These are phyloP conservation scores for Trichoderma gamsii DNA, from an alignment of 495 filamentous ascomycete genomes.

Conservation along the genomic window DNA sequence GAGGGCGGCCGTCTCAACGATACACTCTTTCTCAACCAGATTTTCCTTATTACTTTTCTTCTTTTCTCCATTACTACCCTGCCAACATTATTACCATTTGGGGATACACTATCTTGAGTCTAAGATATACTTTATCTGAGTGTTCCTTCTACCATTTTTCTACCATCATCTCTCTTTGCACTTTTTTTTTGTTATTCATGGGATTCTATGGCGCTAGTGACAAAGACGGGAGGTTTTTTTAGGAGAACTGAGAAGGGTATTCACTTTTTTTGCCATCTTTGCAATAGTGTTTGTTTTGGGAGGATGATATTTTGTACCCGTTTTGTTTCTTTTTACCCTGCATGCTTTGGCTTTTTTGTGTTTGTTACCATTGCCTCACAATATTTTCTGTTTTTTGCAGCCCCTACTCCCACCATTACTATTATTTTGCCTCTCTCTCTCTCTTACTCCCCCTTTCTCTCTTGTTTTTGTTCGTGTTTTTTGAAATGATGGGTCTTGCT, in stretches of 20 bases:
- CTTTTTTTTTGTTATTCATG: background rate
- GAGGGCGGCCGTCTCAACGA: background rate
- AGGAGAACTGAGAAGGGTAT: background rate
- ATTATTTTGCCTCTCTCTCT: background rate
- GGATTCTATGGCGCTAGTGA: conserved; percentile 11
- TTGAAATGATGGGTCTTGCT: conserved; percentile 1
- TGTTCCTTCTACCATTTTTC: background rate
- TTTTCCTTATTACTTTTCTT: background rate
- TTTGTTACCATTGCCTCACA: background rate
- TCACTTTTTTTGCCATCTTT: background rate
- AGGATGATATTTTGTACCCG: background rate
- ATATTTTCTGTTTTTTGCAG: background rate
- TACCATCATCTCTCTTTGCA: background rate
- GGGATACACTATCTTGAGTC: background rate
- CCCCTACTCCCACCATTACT: background rate
- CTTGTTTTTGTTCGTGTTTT: background rate
- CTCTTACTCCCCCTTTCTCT: background rate
- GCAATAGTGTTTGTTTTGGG: too few species aligned
- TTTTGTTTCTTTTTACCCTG: background rate
- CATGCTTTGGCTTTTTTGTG: background rate
- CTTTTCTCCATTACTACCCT: background rate
- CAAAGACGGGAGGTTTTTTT: background rate
- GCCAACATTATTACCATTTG: background rate
- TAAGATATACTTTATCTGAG: background rate
- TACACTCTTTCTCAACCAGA: background rate